Evolutionary conservation across 108 stramenopile genomes (phyloP).

Genomic region (Nitzschia sp.): DNA sequence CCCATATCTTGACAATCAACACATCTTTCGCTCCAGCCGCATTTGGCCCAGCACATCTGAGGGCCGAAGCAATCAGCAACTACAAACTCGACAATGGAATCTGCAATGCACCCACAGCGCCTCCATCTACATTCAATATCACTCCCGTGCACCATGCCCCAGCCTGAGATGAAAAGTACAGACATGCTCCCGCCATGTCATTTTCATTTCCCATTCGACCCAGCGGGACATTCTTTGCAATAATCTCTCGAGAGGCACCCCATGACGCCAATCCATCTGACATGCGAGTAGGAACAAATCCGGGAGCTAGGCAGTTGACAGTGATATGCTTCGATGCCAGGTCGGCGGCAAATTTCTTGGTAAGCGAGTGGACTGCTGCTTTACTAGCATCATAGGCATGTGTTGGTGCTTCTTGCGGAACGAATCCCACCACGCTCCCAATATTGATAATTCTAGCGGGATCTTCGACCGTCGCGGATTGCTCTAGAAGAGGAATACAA

Average conservation of each 20-base stretch:
- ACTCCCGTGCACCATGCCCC: slow-evolving; percentile 88
- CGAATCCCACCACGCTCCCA: slow-evolving; percentile 88
- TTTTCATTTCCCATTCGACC: slow-evolving; percentile 83
- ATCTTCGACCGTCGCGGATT: slow-evolving; percentile 52
- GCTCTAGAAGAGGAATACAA: slow-evolving; percentile 81
- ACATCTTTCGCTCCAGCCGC: no score
- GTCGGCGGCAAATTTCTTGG: slow-evolving; percentile 88
- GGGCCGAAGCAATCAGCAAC: neutral
- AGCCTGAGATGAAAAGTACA: slow-evolving; percentile 82
- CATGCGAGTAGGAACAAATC: slow-evolving; percentile 89
- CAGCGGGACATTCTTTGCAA: slow-evolving; percentile 69
- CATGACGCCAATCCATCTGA: slow-evolving; percentile 70
- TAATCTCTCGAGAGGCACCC: slow-evolving; percentile 50
- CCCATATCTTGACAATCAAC: neutral
- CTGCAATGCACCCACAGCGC: slow-evolving; percentile 75
- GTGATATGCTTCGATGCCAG: slow-evolving; percentile 83
- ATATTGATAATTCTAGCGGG: slow-evolving; percentile 92
- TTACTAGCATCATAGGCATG: slow-evolving; percentile 95
- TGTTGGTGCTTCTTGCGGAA: slow-evolving; percentile 88
- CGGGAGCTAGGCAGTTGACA: slow-evolving; percentile 91
- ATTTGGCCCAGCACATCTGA: no score
- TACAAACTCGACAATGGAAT: slow-evolving; percentile 77
- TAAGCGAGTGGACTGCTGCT: slow-evolving; percentile 91
- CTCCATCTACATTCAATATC: slow-evolving; percentile 92
- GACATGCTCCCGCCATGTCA: slow-evolving; percentile 91